Evolutionary conservation across 1,284 basidiomycete genomes (phyloP).

Genomic region (Malassezia restricta): DNA sequence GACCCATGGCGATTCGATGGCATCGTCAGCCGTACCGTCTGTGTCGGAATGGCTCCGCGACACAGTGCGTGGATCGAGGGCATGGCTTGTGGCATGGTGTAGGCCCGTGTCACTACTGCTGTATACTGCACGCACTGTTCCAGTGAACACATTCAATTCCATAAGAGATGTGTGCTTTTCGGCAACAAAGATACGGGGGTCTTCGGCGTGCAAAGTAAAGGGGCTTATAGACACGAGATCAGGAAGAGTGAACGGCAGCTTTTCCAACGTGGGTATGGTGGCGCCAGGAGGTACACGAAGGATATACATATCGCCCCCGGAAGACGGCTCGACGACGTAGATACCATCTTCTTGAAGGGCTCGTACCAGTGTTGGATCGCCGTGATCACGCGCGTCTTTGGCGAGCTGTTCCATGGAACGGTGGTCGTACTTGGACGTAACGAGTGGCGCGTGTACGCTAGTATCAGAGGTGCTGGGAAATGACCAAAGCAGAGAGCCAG

Average conservation of each 20-base stretch:
- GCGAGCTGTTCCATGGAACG: slow-evolving; percentile 32
- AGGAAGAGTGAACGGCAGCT: slow-evolving; percentile 69
- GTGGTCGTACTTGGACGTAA: slow-evolving; percentile 30
- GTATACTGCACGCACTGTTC: slow-evolving; percentile 64
- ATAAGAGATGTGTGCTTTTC: slow-evolving; percentile 70
- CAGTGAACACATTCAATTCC: slow-evolving; percentile 68
- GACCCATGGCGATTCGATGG: slow-evolving; percentile 20
- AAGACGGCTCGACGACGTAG: slow-evolving; percentile 80
- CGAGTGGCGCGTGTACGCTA: slow-evolving; percentile 21
- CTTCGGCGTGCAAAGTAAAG: slow-evolving; percentile 61
- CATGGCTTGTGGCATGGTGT: neutral
- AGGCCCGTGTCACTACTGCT: slow-evolving; percentile 44
- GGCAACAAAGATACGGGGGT: slow-evolving; percentile 67
- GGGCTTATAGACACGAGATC: slow-evolving; percentile 78
- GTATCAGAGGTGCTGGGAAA: slow-evolving; percentile 2
- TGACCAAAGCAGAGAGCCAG: slow-evolving; percentile 50
- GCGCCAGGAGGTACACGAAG: slow-evolving; percentile 46
- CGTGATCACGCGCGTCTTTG: slow-evolving; percentile 7
- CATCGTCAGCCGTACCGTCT: neutral
- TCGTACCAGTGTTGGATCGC: slow-evolving; percentile 19
- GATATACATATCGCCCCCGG: slow-evolving; percentile 69
- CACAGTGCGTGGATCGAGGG: neutral
- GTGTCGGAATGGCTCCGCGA: neutral
- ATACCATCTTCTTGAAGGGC: slow-evolving; percentile 57
- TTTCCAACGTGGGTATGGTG: slow-evolving; percentile 50